Conservation (phyloP, 2,329 filamentous ascomycete genomes). For the Penicillium italicum region DNA sequence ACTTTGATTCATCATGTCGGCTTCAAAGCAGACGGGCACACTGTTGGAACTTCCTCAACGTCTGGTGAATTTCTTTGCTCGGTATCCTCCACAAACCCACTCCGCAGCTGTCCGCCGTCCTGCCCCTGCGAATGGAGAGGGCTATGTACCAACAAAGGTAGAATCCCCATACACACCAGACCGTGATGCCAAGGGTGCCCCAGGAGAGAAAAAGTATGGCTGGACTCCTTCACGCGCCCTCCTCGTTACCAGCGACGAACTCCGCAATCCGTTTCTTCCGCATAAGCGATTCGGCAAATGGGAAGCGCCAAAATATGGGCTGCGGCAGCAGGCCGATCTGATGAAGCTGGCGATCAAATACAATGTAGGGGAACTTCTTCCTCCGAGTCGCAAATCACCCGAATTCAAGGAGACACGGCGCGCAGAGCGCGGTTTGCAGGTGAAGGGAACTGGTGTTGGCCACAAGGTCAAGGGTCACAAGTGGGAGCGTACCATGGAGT, state of each 20-base stretch:
- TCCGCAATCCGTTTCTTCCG: slow-evolving; percentile 75
- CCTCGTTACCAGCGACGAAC: slow-evolving; percentile 44
- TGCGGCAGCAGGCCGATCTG: slow-evolving; percentile 84
- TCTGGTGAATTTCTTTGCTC: slow-evolving; percentile 81
- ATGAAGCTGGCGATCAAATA: slow-evolving; percentile 77
- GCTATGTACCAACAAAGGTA: slow-evolving; percentile 21
- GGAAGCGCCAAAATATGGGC: slow-evolving; percentile 77
- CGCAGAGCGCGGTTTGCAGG: slow-evolving; percentile 73
- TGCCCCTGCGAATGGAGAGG: slow-evolving; percentile 24
- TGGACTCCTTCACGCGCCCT: slow-evolving; percentile 33
- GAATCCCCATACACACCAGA: slow-evolving; percentile 42
- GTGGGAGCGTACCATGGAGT: slow-evolving; percentile 82
- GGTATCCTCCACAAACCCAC: slow-evolving; percentile 69
- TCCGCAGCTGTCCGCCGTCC: slow-evolving; percentile 38
- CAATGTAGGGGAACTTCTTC: slow-evolving; percentile 77
- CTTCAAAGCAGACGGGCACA: slow-evolving; percentile 13
- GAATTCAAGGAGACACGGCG: slow-evolving; percentile 64
- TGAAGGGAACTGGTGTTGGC: slow-evolving; percentile 90
- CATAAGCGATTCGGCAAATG: slow-evolving; percentile 77
- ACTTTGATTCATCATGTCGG: slow-evolving; percentile 21
- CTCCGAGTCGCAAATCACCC: slow-evolving; percentile 71
- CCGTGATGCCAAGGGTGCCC: slow-evolving; percentile 42
- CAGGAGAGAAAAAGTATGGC: slow-evolving; percentile 31
- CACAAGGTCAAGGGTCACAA: slow-evolving; percentile 93
- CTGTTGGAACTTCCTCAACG: slow-evolving; percentile 61